phyloP scores from a whole-genome alignment of 2,329 filamentous ascomycete genomes.

The Juglanconis oblonga region DNA sequence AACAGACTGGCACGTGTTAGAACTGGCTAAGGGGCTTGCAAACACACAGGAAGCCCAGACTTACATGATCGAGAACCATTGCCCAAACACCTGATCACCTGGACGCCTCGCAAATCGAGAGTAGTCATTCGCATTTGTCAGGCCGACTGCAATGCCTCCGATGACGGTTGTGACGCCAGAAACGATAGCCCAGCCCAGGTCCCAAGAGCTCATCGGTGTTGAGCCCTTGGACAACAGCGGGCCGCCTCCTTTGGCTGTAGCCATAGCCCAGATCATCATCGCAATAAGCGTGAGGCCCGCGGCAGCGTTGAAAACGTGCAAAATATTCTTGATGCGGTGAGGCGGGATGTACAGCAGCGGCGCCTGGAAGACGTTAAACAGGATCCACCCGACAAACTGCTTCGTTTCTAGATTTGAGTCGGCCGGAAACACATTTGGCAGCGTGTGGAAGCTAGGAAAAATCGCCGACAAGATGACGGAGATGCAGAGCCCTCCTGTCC shows the following conservation, averaged over 20 bases:
- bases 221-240: slow-evolving; percentile 27
- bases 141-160: slow-evolving; percentile 30
- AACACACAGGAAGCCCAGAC: slow-evolving; percentile 18
- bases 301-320: slow-evolving; percentile 29
- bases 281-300: slow-evolving; percentile 34
- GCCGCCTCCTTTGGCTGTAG: slow-evolving; percentile 24
- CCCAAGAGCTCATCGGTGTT: slow-evolving; percentile 24
- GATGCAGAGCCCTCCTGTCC: slow-evolving; percentile 24
- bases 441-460: slow-evolving; percentile 24
- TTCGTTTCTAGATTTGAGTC: slow-evolving; percentile 24
- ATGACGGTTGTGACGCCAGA: slow-evolving; percentile 37
- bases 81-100: slow-evolving; percentile 12
- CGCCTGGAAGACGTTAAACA: slow-evolving; percentile 22
- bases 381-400: slow-evolving; percentile 29
- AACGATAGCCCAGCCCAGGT: slow-evolving; percentile 36
- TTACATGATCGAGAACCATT: slow-evolving; percentile 11
- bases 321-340: slow-evolving; percentile 6
- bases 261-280: slow-evolving; percentile 34
- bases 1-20: slow-evolving; percentile 24
- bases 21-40: slow-evolving; percentile 8
- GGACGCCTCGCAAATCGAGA: slow-evolving; percentile 13
- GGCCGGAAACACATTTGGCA: slow-evolving; percentile 25
- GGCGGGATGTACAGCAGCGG: slow-evolving; percentile 14
- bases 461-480: slow-evolving; percentile 24
- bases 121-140: slow-evolving; percentile 14